A percentile compares a stretch with the other conserved stretches of the same genome.
Conservation (phyloP, 345 rosid species). For the Eucalyptus pauciflora region DNA sequence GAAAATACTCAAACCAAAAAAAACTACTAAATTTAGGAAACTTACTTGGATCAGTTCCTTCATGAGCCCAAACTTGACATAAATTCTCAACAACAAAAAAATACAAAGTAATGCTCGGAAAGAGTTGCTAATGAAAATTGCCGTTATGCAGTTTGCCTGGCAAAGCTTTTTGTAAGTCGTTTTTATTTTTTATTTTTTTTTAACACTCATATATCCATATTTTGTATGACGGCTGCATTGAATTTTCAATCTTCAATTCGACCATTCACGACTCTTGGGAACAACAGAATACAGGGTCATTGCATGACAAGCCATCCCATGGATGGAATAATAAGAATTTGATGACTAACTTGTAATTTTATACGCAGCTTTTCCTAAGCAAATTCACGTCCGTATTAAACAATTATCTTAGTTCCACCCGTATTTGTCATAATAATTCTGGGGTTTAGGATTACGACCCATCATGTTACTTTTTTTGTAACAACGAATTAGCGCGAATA, state of each 20-base stretch:
- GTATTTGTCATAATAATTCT: too few relatives aligned
- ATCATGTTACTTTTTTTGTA: background rate
- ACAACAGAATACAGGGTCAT: background rate
- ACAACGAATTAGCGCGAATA: background rate
- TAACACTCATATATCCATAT: background rate
- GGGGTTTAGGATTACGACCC: background rate
- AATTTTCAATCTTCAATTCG: background rate
- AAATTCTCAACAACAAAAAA: too few relatives aligned
- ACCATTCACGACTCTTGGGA: background rate
- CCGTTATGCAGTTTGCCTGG: background rate
- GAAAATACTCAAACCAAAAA: too few relatives aligned
- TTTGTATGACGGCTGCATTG: background rate
- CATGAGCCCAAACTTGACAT: rapidly evolving
- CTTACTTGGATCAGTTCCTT: too few relatives aligned
- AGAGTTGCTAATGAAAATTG: background rate
- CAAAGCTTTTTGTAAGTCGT: background rate
- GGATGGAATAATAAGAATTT: background rate
- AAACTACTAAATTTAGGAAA: too few relatives aligned
- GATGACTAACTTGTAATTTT: background rate
- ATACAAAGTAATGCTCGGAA: background rate
- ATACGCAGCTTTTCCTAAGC: background rate
- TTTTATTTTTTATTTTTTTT: background rate
- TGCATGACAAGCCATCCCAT: background rate
- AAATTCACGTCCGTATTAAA: background rate
- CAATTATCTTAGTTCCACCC: background rate